phyloP scores from a whole-genome alignment of 805 yeast genomes.

The Saccharomycopsis schoenii region DNA sequence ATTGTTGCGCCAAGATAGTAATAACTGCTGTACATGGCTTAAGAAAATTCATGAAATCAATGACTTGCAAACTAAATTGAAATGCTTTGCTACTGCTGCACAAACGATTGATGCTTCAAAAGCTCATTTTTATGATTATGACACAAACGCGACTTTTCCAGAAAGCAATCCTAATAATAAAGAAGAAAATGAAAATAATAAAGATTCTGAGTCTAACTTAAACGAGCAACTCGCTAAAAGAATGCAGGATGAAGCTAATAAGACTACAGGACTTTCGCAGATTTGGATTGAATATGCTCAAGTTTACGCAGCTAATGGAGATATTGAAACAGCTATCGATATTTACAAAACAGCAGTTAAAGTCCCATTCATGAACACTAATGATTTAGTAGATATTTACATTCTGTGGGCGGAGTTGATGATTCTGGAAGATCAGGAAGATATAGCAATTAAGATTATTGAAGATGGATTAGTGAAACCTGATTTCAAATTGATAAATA shows the following conservation, averaged over 20 bases:
- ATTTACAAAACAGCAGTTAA: slow-evolving; percentile 56
- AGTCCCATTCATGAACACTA: slow-evolving; percentile 54
- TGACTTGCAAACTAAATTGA: slow-evolving; percentile 34
- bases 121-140: slow-evolving; percentile 21
- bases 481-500: slow-evolving; percentile 17
- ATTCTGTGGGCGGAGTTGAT: slow-evolving; percentile 60
- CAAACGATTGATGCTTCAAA: slow-evolving; percentile 52
- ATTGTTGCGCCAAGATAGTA: slow-evolving; percentile 47
- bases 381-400: slow-evolving; percentile 63
- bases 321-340: slow-evolving; percentile 48
- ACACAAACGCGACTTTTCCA: neutral
- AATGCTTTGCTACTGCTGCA: slow-evolving; percentile 57
- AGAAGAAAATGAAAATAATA: neutral
- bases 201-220: neutral
- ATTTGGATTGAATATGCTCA: slow-evolving; percentile 67
- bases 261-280: slow-evolving; percentile 37
- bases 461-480: slow-evolving; percentile 23
- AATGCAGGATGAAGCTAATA: slow-evolving; percentile 5
- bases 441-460: slow-evolving; percentile 34
- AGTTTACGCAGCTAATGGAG: slow-evolving; percentile 47
- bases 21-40: slow-evolving; percentile 62
- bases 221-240: neutral
- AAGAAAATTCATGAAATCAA: slow-evolving; percentile 43
- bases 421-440: slow-evolving; percentile 37
- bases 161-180: neutral